Evolutionary conservation across 2,329 filamentous ascomycete genomes (phyloP).

Genomic region (Xylariales sp.): DNA sequence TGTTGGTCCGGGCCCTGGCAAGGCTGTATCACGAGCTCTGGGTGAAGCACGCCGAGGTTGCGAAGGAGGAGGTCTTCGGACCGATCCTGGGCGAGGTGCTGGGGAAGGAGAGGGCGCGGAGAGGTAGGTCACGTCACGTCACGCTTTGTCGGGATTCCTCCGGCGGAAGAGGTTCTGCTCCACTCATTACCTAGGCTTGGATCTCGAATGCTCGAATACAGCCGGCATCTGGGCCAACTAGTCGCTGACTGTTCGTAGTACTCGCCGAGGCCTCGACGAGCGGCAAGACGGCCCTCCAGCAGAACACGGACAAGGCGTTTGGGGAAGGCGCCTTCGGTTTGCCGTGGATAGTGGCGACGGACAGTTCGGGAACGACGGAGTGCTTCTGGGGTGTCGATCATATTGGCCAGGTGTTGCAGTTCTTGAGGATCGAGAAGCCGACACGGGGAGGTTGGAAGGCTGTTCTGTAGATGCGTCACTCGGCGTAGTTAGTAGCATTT

Average conservation of each 20-base stretch:
- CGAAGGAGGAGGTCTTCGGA: constrained; percentile 22
- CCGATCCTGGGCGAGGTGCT: constrained; percentile 23
- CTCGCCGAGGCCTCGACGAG: constrained; percentile 20
- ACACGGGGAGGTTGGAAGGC: constrained; percentile 26
- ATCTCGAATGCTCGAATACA: no score
- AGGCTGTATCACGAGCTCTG: constrained; percentile 29
- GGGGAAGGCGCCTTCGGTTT: constrained; percentile 32
- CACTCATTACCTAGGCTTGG: no score
- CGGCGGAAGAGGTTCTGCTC: no score
- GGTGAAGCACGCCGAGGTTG: constrained; percentile 23
- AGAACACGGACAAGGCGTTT: constrained; percentile 32
- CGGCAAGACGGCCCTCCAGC: constrained; percentile 25
- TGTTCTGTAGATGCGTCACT: constrained; percentile 23
- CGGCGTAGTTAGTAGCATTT: no score
- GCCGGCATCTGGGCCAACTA: no score
- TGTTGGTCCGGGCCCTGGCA: constrained; percentile 26
- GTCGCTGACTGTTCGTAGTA: no score
- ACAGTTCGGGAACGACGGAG: constrained; percentile 24
- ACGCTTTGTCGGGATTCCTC: no score
- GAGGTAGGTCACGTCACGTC: constrained; percentile 12
- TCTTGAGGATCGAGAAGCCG: constrained; percentile 27
- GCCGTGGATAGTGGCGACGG: constrained; percentile 34
- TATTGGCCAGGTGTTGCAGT: constrained; percentile 30
- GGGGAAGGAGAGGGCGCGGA: constrained; percentile 19
- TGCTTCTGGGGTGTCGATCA: constrained; percentile 37